phyloP scores from a whole-genome alignment of 2,329 filamentous ascomycete species.

The Pseudofabraea citricarpa region DNA sequence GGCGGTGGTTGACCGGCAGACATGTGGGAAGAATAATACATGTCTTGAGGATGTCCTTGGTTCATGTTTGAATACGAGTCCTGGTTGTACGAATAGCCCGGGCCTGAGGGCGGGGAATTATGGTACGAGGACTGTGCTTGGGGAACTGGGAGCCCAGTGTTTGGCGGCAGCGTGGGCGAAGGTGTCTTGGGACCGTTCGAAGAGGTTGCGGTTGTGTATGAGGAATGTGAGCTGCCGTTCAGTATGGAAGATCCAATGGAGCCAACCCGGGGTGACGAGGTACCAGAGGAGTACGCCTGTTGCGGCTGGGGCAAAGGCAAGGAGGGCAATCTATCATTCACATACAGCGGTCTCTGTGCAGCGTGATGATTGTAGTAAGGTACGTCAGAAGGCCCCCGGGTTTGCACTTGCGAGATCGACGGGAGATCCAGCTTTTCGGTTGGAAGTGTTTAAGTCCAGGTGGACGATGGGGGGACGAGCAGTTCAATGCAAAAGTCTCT shows the following conservation, averaged over 20 bases:
- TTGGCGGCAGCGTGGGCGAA: constrained; percentile 61
- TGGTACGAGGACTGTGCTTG: constrained; percentile 29
- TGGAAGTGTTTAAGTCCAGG: constrained; percentile 31
- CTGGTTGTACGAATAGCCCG: constrained; percentile 35
- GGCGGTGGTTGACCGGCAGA: constrained; percentile 70
- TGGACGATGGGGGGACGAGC: constrained; percentile 24
- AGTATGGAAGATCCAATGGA: constrained; percentile 58
- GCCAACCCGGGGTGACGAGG: constrained; percentile 70
- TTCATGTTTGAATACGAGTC: constrained; percentile 62
- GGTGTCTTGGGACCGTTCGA: constrained; percentile 70
- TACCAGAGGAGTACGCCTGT: constrained; percentile 60
- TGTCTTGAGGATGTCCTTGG: constrained; percentile 65
- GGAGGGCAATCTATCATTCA: constrained; percentile 68
- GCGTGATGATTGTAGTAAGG: constrained; percentile 66
- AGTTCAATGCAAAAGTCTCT: constrained; percentile 13
- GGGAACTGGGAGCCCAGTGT: constrained; percentile 37
- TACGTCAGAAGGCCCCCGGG: constrained; percentile 70
- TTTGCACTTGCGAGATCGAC: constrained; percentile 77
- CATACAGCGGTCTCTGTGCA: constrained; percentile 59
- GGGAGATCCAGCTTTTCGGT: constrained; percentile 94
- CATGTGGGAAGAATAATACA: constrained; percentile 82
- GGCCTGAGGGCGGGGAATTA: constrained; percentile 28
- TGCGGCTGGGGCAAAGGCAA: constrained; percentile 64
- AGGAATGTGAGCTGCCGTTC: constrained; percentile 49
- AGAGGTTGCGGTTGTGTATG: constrained; percentile 44